A percentile compares a stretch with the other conserved stretches of the same genome.
Evolutionary conservation across 2,329 filamentous ascomycete genomes (phyloP).

Genomic region (Canariomyces notabilis): DNA sequence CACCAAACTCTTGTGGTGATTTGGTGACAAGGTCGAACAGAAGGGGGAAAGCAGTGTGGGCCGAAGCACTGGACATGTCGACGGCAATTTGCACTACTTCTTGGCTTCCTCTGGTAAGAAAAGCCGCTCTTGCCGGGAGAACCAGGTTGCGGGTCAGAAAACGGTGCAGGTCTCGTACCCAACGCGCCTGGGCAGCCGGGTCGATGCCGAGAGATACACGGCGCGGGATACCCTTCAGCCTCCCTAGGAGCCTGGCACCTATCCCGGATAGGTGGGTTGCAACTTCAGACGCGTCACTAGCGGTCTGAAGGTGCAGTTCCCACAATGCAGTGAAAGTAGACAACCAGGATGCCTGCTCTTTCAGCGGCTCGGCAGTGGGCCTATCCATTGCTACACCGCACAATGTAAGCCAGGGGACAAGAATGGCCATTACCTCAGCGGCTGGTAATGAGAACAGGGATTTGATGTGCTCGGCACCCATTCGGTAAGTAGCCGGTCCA

Average conservation of each 20-base stretch:
- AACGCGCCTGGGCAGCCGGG: conserved; percentile 31
- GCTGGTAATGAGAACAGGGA: conserved; percentile 50
- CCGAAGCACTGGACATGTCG: conserved; percentile 32
- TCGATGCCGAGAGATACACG: conserved; percentile 21
- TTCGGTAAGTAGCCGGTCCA: conserved; percentile 35
- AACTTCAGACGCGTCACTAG: conserved; percentile 44
- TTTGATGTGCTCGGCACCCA: conserved; percentile 54
- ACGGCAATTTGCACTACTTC: conserved; percentile 40
- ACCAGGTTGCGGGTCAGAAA: conserved; percentile 50
- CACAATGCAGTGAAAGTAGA: conserved; percentile 43
- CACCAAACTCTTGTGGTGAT: conserved; percentile 28
- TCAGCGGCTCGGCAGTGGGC: conserved; percentile 29
- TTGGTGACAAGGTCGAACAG: conserved; percentile 41
- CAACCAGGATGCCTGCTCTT: conserved; percentile 44
- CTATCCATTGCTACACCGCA: conserved; percentile 38
- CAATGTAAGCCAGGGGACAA: conserved; percentile 41
- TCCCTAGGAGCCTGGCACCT: conserved; percentile 37
- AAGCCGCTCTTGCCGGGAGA: conserved; percentile 45
- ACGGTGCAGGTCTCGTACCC: conserved; percentile 43
- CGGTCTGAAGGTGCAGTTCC: conserved; percentile 49
- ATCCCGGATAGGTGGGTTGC: conserved; percentile 42
- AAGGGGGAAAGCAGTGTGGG: conserved; percentile 37
- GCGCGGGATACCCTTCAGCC: conserved; percentile 31
- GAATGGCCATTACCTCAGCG: conserved; percentile 41
- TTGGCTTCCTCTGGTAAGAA: conserved; percentile 39